Conservation (phyloP, 176 grass and related monocot genomes). For the Phyllostachys edulis region DNA sequence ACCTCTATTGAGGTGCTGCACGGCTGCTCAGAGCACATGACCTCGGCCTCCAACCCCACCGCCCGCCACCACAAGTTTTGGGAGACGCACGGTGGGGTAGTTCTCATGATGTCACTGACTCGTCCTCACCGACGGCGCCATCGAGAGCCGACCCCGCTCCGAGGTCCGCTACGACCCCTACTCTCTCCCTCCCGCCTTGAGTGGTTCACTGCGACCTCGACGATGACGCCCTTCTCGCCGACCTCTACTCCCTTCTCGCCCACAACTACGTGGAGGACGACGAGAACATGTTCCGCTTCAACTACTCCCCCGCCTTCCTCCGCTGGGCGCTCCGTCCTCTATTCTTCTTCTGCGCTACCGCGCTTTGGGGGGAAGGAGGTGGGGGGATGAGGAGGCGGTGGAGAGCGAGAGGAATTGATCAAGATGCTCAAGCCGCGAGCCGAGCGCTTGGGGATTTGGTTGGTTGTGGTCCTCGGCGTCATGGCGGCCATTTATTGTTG, state of each 20-base stretch:
- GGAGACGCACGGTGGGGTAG: slow-evolving; percentile 92
- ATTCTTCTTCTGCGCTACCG: slow-evolving; percentile 72
- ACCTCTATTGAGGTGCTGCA: slow-evolving; percentile 64
- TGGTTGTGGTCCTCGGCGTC: too few species aligned
- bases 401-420: too few species aligned
- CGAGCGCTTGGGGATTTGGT: too few species aligned
- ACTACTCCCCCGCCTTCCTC: slow-evolving; percentile 93
- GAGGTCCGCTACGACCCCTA: slow-evolving; percentile 88
- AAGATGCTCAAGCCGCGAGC: too few species aligned
- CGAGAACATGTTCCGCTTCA: slow-evolving; percentile 99
- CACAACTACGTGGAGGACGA: slow-evolving; percentile 98
- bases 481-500: too few species aligned
- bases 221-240: slow-evolving; percentile 67
- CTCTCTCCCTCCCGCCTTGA: slow-evolving; percentile 73
- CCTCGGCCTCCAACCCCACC: slow-evolving; percentile 39
- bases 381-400: too few species aligned
- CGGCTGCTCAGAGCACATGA: slow-evolving; percentile 64
- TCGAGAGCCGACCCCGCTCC: too few species aligned
- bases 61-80: slow-evolving; percentile 87
- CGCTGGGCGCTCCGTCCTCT: slow-evolving; percentile 90
- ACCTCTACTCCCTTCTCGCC: slow-evolving; percentile 81
- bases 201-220: slow-evolving; percentile 96
- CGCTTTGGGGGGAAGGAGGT: slow-evolving; percentile 1
- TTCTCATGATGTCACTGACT: slow-evolving; percentile 68
- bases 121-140: too few species aligned